These are phyloP conservation scores for Phaeosphaeriaceae sp. DNA, from an alignment of 2,329 filamentous ascomycete species.

Conservation along the genomic window DNA sequence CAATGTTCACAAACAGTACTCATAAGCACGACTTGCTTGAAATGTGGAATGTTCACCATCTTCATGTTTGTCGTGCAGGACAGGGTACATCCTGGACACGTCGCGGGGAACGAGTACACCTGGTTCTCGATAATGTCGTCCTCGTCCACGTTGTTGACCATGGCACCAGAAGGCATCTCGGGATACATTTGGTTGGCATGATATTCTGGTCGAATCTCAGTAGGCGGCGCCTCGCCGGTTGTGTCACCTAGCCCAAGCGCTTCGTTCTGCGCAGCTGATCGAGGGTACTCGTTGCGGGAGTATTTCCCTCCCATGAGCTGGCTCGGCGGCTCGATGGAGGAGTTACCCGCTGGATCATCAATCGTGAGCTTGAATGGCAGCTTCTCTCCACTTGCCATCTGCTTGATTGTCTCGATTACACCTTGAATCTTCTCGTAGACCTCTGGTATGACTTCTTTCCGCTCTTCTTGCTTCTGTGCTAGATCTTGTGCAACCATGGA, in stretches of 20 bases:
- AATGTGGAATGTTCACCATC: constrained; percentile 97
- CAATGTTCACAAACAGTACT: constrained; percentile 90
- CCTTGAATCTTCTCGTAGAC: constrained; percentile 78
- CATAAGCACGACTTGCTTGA: constrained; percentile 97
- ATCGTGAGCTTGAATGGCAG: constrained; percentile 90
- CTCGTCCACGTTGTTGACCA: constrained; percentile 53
- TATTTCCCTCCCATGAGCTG: constrained; percentile 83
- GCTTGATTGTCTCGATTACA: constrained; percentile 74
- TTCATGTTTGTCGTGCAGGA: constrained; percentile 94
- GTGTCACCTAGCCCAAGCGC: constrained; percentile 74
- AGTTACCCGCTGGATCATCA: constrained; percentile 94
- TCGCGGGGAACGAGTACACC: constrained; percentile 90
- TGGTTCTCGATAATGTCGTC: constrained; percentile 91
- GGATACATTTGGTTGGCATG: constrained; percentile 55
- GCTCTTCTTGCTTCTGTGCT: constrained; percentile 78
- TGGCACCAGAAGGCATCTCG: constrained; percentile 45
- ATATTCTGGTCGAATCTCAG: constrained; percentile 63
- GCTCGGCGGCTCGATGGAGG: constrained; percentile 89
- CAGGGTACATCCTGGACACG: constrained; percentile 88
- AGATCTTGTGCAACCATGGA: constrained; percentile 80
- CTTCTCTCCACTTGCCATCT: constrained; percentile 77
- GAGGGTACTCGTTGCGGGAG: constrained; percentile 81
- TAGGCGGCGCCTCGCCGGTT: constrained; percentile 59
- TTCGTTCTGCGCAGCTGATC: constrained; percentile 86
- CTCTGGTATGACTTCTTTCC: constrained; percentile 80